phyloP scores from a whole-genome alignment of 768 basidiomycete genomes.

The Mycena olivaceomarginata region DNA sequence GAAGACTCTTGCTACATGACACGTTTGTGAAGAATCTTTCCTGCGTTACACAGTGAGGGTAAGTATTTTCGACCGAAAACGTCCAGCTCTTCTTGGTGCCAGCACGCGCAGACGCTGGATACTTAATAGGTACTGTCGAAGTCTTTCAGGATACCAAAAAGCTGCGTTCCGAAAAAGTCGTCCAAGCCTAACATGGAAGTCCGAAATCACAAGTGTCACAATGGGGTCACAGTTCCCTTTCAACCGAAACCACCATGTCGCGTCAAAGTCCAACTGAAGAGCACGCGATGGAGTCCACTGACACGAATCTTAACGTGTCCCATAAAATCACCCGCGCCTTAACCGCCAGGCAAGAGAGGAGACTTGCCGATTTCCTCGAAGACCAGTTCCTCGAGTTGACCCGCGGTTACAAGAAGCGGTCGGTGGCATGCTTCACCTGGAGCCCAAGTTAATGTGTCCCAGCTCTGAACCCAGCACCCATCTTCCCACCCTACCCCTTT shows the following conservation, averaged over 20 bases:
- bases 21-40: too few species aligned
- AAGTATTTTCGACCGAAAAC: too few species aligned
- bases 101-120: too few species aligned
- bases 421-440: slow-evolving; percentile 46
- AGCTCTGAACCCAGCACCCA: slow-evolving; percentile 71
- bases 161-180: too few species aligned
- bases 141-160: too few species aligned
- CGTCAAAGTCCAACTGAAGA: background rate
- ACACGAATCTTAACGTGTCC: background rate
- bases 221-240: background rate
- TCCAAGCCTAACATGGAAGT: too few species aligned
- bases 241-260: background rate
- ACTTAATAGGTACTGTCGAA: too few species aligned
- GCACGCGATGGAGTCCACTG: background rate
- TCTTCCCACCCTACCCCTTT: slow-evolving; percentile 75
- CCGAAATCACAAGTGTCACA: background rate
- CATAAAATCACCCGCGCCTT: slow-evolving; percentile 55
- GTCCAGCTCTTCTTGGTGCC: too few species aligned
- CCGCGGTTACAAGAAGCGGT: slow-evolving; percentile 88
- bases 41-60: too few species aligned
- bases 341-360: slow-evolving; percentile 76
- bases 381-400: slow-evolving; percentile 78
- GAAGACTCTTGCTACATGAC: too few species aligned
- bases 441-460: slow-evolving; percentile 39
- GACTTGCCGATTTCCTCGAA: slow-evolving; percentile 79